A percentile compares a stretch with the other conserved stretches of the same genome.
Conservation (phyloP, 164 flowering plant genomes). For the Sextonia rubra region DNA sequence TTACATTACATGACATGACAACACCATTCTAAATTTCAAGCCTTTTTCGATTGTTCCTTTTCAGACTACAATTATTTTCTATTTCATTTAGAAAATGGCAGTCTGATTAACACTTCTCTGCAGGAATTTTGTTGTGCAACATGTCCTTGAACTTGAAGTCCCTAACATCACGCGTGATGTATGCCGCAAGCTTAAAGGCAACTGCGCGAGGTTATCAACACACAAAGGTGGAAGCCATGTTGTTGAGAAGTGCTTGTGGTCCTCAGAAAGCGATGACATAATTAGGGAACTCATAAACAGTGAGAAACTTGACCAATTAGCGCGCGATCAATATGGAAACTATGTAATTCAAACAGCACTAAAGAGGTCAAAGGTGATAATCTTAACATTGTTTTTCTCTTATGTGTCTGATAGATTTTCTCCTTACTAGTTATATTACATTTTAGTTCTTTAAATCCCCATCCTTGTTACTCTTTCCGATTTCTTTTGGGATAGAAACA, state of each 20-base stretch:
- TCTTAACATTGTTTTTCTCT: too few relatives aligned
- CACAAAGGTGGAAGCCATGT: conserved; percentile 4
- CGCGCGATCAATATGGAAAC: neutral
- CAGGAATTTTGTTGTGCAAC: conserved; percentile 6
- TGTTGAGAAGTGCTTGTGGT: neutral
- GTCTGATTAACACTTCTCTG: neutral
- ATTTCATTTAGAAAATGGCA: neutral
- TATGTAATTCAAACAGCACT: conserved; percentile 3
- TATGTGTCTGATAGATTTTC: too few relatives aligned
- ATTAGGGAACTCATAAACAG: neutral
- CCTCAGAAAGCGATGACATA: neutral
- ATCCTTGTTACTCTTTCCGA: too few relatives aligned
- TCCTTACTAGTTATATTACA: too few relatives aligned
- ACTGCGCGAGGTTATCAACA: neutral
- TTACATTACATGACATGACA: too few relatives aligned
- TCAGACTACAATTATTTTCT: neutral
- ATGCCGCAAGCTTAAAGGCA: neutral
- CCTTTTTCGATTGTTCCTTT: too few relatives aligned
- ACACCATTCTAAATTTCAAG: neutral
- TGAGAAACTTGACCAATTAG: neutral
- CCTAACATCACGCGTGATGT: neutral
- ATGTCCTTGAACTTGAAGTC: neutral
- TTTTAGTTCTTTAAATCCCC: too few relatives aligned
- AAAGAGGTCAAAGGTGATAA: neutral
- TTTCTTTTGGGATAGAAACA: too few relatives aligned